These are phyloP conservation scores for Pulveroboletus sp. DNA, from an alignment of 768 basidiomycete species.

Conservation along the genomic window DNA sequence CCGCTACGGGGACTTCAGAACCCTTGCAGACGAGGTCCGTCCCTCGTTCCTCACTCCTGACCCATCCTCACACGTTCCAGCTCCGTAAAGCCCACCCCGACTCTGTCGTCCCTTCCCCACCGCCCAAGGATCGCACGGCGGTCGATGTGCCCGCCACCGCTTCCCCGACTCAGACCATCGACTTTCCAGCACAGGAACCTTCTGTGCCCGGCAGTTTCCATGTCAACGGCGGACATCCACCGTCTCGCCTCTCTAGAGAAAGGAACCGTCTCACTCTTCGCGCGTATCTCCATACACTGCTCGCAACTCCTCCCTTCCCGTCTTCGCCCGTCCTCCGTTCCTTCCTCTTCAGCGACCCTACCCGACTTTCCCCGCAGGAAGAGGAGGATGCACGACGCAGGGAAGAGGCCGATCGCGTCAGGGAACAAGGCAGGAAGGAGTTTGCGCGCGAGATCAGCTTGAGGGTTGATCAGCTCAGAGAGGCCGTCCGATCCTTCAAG, in stretches of 20 bases:
- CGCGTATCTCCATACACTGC: slow-evolving; percentile 81
- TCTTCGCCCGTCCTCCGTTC: slow-evolving; percentile 82
- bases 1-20: slow-evolving; percentile 92
- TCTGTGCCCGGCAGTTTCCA: slow-evolving; percentile 51
- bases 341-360: slow-evolving; percentile 79
- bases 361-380: slow-evolving; percentile 65
- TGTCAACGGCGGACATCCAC: not conserved
- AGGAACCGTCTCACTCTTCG: slow-evolving; percentile 94
- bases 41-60: not conserved
- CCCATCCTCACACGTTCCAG: slow-evolving; percentile 38
- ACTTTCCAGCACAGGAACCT: slow-evolving; percentile 34
- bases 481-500: slow-evolving; percentile 82
- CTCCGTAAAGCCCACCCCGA: slow-evolving; percentile 85
- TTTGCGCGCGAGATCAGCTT: slow-evolving; percentile 86
- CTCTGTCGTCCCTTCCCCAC: slow-evolving; percentile 75
- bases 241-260: slow-evolving; percentile 68
- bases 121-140: slow-evolving; percentile 81
- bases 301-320: slow-evolving; percentile 67
- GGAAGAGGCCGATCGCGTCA: slow-evolving; percentile 82
- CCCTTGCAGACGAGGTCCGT: slow-evolving; percentile 77
- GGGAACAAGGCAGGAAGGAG: slow-evolving; percentile 82
- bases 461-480: slow-evolving; percentile 81
- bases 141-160: slow-evolving; percentile 43
- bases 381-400: slow-evolving; percentile 70
- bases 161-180: slow-evolving; percentile 2